Evolutionary conservation across 2,329 filamentous ascomycete species (phyloP), one percentile per base, ranked within the genome.

Genomic region (Apiospora arundinis): DNA sequence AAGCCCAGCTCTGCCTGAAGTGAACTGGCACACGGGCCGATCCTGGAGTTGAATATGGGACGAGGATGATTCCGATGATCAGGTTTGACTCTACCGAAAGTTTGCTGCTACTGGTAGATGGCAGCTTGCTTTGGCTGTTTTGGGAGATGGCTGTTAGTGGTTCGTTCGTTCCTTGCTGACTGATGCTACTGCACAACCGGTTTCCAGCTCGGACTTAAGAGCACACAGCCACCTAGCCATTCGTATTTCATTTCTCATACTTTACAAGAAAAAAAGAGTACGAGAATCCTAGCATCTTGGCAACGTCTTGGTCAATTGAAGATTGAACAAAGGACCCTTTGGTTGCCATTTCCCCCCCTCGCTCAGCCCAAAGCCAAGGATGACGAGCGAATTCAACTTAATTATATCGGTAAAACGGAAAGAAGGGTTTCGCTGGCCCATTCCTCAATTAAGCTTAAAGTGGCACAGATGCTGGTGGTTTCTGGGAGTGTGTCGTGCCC

Each of bases 11-110:
- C 32, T 21, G 9, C 21, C 52, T 16, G 28, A 32, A 60, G 14
- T 56, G 25, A 56, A 16, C 32, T 21, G 37, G 21, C 56, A 40
- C 56, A 6, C 56, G 56, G 56, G 3, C 56, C 56, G 56, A 11
- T n/a, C 7, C 40, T n/a, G 18, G 40, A 63, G 32, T 40, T n/a
- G 32, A 63, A 23, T 8, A 63, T 40, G 56, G 56, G 56, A 63
- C 56, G 56, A 63, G 32, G 56, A 40, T 63, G 56, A 63, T 63
- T 28, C 56, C 56, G 56, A 63, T 28, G 56, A 40, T 40, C 32
- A 63, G 56, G 56, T 40, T 63, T 63, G 56, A 40, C 32, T 63
- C 18, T 7, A 12, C 16, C 28, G 18, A 63, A 37, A n/a, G 32
- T 28, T 63, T 63, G n/a, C n/a, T n/a, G n/a, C n/a, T n/a, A n/a